Evolutionary conservation across 1,139 yeast genomes (phyloP).

Genomic region (Saccharomyces hybrid): DNA sequence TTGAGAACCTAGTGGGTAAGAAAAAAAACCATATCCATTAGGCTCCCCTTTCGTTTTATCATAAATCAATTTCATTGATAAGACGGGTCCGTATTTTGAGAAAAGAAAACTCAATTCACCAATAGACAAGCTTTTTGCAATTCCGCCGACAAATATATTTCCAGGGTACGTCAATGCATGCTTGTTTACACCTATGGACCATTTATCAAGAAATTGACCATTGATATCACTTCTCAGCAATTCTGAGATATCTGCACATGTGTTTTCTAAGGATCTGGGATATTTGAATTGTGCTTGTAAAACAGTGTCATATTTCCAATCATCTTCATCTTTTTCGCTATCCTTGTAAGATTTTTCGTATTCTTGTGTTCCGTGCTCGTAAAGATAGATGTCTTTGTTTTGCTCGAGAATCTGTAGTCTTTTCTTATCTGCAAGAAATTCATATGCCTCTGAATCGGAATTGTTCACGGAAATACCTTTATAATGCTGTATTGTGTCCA

Average conservation of each 20-base stretch:
- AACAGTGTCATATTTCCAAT: slow-evolving; percentile 23
- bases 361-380: slow-evolving; percentile 22
- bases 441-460: slow-evolving; percentile 26
- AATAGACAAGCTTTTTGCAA: slow-evolving; percentile 36
- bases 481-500: slow-evolving; percentile 11
- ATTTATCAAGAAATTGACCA: slow-evolving; percentile 10
- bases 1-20: slow-evolving; percentile 36
- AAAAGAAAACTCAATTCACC: slow-evolving; percentile 37
- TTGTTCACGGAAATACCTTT: slow-evolving; percentile 20
- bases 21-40: slow-evolving; percentile 44
- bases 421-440: slow-evolving; percentile 21
- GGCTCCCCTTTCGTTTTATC: slow-evolving; percentile 36
- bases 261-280: slow-evolving; percentile 8
- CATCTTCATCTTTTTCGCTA: slow-evolving; percentile 2
- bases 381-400: slow-evolving; percentile 18
- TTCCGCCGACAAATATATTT: slow-evolving; percentile 50
- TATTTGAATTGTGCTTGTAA: slow-evolving; percentile 27
- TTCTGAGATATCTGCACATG: slow-evolving; percentile 1
- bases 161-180: slow-evolving; percentile 59
- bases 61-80: slow-evolving; percentile 39
- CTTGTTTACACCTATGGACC: slow-evolving; percentile 27
- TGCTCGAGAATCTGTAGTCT: slow-evolving; percentile 19
- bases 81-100: slow-evolving; percentile 38
- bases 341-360: slow-evolving; percentile 10
- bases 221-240: slow-evolving; percentile 2